Evolutionary conservation across 148 eudicot genomes (phyloP).

Genomic region (Gaultheria prostrata): DNA sequence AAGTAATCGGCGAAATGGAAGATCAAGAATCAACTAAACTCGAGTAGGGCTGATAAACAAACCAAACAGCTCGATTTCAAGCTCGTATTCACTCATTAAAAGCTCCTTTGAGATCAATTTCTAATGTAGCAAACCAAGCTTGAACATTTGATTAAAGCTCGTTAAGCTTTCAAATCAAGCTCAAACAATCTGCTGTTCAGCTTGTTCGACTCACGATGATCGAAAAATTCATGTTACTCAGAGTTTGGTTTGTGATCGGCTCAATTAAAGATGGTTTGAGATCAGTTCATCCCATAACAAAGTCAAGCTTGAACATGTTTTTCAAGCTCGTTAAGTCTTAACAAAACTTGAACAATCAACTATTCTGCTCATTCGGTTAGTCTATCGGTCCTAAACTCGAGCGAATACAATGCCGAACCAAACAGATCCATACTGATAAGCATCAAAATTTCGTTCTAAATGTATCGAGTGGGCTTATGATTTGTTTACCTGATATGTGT

Average conservation of each 20-base stretch:
- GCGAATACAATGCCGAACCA: not conserved
- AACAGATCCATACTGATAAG: not conserved
- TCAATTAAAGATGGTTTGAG: not conserved
- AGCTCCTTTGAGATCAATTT: not conserved
- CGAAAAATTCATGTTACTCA: not conserved
- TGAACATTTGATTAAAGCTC: not conserved
- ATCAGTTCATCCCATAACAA: not conserved
- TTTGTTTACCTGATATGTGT: conserved; percentile 57
- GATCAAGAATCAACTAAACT: not conserved
- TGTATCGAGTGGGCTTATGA: not conserved
- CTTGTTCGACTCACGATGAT: not conserved
- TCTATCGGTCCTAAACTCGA: not conserved
- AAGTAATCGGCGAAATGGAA: not conserved
- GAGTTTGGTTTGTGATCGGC: not conserved
- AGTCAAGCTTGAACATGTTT: not conserved
- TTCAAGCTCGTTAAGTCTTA: no score
- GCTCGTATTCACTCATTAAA: not conserved
- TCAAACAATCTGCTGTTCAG: not conserved
- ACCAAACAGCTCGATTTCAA: not conserved
- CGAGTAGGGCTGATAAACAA: not conserved
- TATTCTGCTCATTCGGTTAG: not conserved
- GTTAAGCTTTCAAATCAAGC: not conserved
- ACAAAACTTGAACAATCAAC: not conserved
- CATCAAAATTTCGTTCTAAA: not conserved
- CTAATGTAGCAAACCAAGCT: not conserved